Evolutionary conservation across 768 basidiomycete species (phyloP).

Genomic region (Cyathus striatus): DNA sequence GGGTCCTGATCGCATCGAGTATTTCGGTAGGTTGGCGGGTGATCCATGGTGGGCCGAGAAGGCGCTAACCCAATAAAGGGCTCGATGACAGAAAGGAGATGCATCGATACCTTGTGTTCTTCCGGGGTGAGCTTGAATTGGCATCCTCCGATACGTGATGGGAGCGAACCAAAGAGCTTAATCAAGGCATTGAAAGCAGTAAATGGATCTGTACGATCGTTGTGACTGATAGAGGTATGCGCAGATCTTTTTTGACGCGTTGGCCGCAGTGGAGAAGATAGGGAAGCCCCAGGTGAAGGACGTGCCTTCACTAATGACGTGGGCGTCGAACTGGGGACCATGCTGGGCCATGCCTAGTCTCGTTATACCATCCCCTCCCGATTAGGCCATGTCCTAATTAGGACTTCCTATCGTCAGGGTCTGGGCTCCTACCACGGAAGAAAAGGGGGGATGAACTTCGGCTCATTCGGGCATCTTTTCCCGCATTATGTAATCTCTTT

Average conservation of each 20-base stretch:
- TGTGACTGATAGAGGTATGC: conserved; percentile 27
- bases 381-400: no score
- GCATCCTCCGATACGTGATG: conserved; percentile 51
- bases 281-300: background rate
- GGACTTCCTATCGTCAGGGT: no score
- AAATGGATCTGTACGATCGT: conserved; percentile 58
- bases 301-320: no score
- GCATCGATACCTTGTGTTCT: conserved; percentile 57
- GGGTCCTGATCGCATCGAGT: conserved; percentile 51
- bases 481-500: no score
- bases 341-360: no score
- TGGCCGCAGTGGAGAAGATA: background rate
- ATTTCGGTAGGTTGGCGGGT: conserved; percentile 64
- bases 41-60: conserved; percentile 13
- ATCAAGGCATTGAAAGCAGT: conserved; percentile 52
- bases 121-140: conserved; percentile 53
- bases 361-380: no score
- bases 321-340: no score
- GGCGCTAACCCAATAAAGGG: conserved; percentile 54
- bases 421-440: no score
- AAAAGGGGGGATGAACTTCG: no score
- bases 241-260: no score
- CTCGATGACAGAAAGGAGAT: conserved; percentile 56
- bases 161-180: conserved; percentile 46
- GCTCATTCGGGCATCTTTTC: no score